A percentile compares a stretch with the other conserved stretches of the same genome.
These are phyloP conservation scores for Yamadazyma dushanensis DNA, from an alignment of 1,139 yeast species.

Conservation along the genomic window DNA sequence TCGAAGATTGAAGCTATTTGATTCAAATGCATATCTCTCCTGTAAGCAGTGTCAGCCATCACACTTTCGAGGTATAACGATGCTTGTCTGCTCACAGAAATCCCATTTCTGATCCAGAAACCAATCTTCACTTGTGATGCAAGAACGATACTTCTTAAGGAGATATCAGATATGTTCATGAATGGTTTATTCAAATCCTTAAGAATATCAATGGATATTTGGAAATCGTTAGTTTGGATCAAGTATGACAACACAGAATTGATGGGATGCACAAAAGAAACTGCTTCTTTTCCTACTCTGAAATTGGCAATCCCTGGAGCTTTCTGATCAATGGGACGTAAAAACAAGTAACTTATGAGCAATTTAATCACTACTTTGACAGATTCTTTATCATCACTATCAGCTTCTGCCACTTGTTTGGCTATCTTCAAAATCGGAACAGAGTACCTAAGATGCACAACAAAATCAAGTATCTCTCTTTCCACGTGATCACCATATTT, in stretches of 20 bases:
- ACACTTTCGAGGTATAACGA: slow-evolving; percentile 31
- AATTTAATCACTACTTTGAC: slow-evolving; percentile 20
- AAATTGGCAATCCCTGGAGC: slow-evolving; percentile 43
- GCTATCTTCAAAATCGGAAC: slow-evolving; percentile 49
- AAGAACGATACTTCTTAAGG: slow-evolving; percentile 63
- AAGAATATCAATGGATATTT: slow-evolving; percentile 18
- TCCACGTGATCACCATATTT: slow-evolving; percentile 71
- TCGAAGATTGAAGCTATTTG: slow-evolving; percentile 54
- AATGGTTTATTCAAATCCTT: slow-evolving; percentile 25
- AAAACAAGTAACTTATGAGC: slow-evolving; percentile 21
- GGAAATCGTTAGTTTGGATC: slow-evolving; percentile 32
- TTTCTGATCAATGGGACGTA: slow-evolving; percentile 21
- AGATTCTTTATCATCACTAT: slow-evolving; percentile 20
- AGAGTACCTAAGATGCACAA: slow-evolving; percentile 49
- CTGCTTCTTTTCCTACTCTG: slow-evolving; percentile 48
- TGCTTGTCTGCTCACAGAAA: slow-evolving; percentile 50
- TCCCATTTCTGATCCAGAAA: slow-evolving; percentile 89
- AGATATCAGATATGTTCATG: slow-evolving; percentile 50
- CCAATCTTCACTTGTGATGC: slow-evolving; percentile 77
- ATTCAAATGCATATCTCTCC: slow-evolving; percentile 55
- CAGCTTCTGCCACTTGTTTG: slow-evolving; percentile 40
- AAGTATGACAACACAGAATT: slow-evolving; percentile 52
- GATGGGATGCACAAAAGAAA: slow-evolving; percentile 60
- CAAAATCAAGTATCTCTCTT: slow-evolving; percentile 50
- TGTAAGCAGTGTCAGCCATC: slow-evolving; percentile 37